Evolutionary conservation across 2,329 filamentous ascomycete genomes (phyloP).

Genomic region (Fonsecaea pedrosoi): DNA sequence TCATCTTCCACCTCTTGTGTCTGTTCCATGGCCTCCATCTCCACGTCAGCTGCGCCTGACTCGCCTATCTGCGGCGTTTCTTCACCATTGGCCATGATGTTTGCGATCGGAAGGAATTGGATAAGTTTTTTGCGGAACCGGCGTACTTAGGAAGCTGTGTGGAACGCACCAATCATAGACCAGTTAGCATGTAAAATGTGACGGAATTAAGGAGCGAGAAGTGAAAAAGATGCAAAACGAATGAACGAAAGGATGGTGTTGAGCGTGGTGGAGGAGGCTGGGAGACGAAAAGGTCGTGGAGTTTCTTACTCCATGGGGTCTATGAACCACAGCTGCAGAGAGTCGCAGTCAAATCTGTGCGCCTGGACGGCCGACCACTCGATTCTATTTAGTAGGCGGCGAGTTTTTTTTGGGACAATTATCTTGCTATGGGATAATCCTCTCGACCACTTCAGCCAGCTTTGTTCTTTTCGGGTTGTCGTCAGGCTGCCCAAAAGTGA

Average conservation of each 20-base stretch:
- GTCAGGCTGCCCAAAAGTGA: neutral
- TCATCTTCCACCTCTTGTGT: slow-evolving; percentile 38
- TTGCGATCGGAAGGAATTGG: neutral
- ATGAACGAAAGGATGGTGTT: neutral
- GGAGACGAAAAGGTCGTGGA: neutral
- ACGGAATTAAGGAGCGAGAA: neutral
- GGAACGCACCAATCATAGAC: neutral
- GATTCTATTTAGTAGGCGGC: neutral
- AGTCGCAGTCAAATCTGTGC: neutral
- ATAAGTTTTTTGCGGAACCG: neutral
- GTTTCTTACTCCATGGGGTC: neutral
- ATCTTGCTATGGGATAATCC: neutral
- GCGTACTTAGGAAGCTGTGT: neutral
- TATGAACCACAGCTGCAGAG: neutral
- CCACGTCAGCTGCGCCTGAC: slow-evolving; percentile 38
- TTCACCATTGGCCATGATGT: slow-evolving; percentile 40
- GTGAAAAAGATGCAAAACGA: neutral
- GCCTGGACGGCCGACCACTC: neutral
- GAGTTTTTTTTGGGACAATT: neutral
- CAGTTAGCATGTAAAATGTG: neutral
- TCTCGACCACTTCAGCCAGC: neutral
- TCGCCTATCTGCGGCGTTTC: slow-evolving; percentile 36
- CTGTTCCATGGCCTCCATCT: slow-evolving; percentile 42
- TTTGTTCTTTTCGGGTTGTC: neutral
- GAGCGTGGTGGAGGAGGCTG: neutral